Evolutionary conservation across 495 filamentous ascomycete genomes (phyloP), one percentile per base, ranked within the genome.

Genomic region (Usnea hakonensis): DNA sequence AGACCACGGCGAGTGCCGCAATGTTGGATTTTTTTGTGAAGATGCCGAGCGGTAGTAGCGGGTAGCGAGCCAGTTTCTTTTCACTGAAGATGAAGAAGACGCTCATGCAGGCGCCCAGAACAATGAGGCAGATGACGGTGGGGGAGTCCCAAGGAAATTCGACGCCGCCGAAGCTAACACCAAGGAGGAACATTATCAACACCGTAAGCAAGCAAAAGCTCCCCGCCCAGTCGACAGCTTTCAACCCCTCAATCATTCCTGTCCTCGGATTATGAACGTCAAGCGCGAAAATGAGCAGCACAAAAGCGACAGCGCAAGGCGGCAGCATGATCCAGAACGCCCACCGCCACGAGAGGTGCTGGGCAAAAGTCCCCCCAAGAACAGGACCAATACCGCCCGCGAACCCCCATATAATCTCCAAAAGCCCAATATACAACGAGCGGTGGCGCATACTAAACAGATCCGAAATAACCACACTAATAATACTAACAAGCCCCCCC

Each of bases 151-250:
- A 96, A 19, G 90, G 87, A 63, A 81, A 81, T n/a, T 77, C 78
- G 38, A 88, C 78, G 23, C 91, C 91, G 55, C 90, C 90, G 61
- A 87, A 87, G 67, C 90, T 85, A 16, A 95, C 79, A 13, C 87
- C 90, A 38, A 94, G 83, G 17, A 95, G 79, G 67, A 95, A 79
- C 84, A 95, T 91, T 38, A 94, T 74, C 0, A 89, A 90, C 13
- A 83, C 88, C n/a, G 85, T 85, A 38, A 92, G 79, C 61, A 93
- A 83, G 11, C 83, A 77, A 37, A 90, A 58, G 1, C 81, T 84
- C 5, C 90, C 90, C 11, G 82, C 65, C 88, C 88, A 92, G 73
- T 95, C 90, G 38, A 93, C 86, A 10, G 85, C 84, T 57, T 82
- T 84, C 8, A 95, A 71, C 3, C 91, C 91, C 38, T 85, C 80